Evolutionary conservation across 805 yeast species (phyloP), one percentile per base, ranked within the genome.

Genomic region (Wickerhamia fluorescens): DNA sequence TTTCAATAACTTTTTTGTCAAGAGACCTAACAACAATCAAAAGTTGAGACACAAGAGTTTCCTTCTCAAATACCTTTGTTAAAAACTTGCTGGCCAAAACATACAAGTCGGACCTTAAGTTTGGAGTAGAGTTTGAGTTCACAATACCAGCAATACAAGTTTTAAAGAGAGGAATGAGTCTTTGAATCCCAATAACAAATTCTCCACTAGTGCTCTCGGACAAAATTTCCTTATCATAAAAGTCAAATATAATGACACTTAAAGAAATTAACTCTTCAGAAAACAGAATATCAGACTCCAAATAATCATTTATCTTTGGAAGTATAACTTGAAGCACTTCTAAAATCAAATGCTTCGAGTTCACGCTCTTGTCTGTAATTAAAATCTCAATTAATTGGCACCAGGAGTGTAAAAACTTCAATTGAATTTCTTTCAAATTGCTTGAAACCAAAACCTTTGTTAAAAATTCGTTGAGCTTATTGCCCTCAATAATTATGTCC

Each of bases 231-330:
- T 39, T 44, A 21, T 73, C 76, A 48, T 78, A 82, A 17, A 73
- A 50, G 32, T 77, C 82, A 39, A 78, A 75, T 28, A 87, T 52
- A 9, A 79, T 66, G 3, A 83, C 88, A 43, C 86, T 73, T 28
- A 87, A 57, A 0, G 94, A 78, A 3, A 85, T 78, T 29, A 87
- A 57, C 34, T 82, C 89, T 45, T 78, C 84, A 1, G 95, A 78
- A 47, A 76, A 82, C 5, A 60, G 50, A 3, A 76, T 61, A 44
- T 83, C 83, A 16, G 62, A 53, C 27, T 78, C 85, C 31, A 85
- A 68, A 52, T 79, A 87, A 34, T 76, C 84, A 40, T 77, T 76
- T 26, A 87, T 71, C 44, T 75, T 80, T 2, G 95, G 95, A 13
- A 85, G 66, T 14, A 85, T 65, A 3, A 72, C 63, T 42, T 85